Conservation (phyloP, 345 rosid species). For the Eucalyptus marginata region DNA sequence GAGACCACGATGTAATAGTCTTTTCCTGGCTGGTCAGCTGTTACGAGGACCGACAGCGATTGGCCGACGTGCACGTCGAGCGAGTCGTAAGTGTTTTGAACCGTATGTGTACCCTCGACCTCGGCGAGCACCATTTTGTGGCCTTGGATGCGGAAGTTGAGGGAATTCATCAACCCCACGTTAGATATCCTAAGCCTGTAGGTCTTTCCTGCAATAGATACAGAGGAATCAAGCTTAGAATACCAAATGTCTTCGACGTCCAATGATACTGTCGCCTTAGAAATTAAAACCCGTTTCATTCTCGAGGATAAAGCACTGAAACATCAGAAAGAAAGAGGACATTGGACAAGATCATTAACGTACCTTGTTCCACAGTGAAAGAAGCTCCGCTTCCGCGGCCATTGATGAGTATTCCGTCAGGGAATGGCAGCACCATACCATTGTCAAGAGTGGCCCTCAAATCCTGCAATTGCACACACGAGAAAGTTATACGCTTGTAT, state of each 20-base stretch:
- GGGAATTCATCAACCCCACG: constrained; percentile 26
- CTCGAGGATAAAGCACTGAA: not conserved
- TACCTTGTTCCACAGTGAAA: constrained; percentile 78
- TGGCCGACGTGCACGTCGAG: constrained; percentile 43
- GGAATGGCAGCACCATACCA: constrained; percentile 58
- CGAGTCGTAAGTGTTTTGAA: constrained; percentile 29
- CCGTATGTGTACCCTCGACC: constrained; percentile 39
- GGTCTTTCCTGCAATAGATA: constrained; percentile 27
- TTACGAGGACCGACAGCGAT: constrained; percentile 36
- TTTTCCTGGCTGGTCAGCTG: constrained; percentile 34
- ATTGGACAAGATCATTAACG: not conserved
- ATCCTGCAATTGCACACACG: constrained; percentile 13
- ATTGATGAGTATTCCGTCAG: constrained; percentile 86
- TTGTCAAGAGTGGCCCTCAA: constrained; percentile 44
- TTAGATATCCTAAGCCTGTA: constrained; percentile 40
- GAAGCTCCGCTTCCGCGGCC: constrained; percentile 66
- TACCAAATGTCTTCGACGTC: not conserved
- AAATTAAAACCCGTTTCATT: not conserved
- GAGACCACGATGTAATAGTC: constrained; percentile 36
- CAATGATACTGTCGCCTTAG: not conserved
- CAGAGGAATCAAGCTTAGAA: not conserved
- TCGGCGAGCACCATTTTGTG: constrained; percentile 35
- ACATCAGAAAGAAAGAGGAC: not conserved
- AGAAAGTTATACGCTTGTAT: not conserved
- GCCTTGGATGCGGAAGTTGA: constrained; percentile 38